Percentiles rank a stretch among this genome's conserved stretches.
These are phyloP conservation scores for Prunus kanzakura DNA, from an alignment of 306 rosid genomes.

Conservation along the genomic window DNA sequence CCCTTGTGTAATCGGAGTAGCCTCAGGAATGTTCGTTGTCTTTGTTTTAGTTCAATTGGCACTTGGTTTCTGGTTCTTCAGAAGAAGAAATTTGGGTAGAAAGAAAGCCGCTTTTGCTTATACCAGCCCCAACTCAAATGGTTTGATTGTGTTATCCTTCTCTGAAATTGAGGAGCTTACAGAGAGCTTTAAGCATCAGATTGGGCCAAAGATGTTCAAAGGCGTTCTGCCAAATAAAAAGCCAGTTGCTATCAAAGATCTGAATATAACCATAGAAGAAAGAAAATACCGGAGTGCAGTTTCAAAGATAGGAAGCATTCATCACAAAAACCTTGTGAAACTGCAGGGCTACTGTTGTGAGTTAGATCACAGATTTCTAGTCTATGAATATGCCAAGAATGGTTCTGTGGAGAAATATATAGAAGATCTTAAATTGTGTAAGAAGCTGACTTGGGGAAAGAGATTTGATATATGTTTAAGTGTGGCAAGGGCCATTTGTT, in stretches of 20 bases:
- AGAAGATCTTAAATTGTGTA: conserved; percentile 51
- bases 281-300: conserved; percentile 62
- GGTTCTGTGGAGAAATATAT: conserved; percentile 53
- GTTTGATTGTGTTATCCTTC: conserved; percentile 49
- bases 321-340: conserved; percentile 70
- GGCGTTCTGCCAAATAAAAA: conserved; percentile 49
- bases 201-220: conserved; percentile 61
- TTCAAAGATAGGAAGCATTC: conserved; percentile 56
- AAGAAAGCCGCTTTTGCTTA: conserved; percentile 34
- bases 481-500: conserved; percentile 64
- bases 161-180: conserved; percentile 64
- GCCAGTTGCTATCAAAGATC: conserved; percentile 47
- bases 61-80: conserved; percentile 45
- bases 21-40: conserved; percentile 49
- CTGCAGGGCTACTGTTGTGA: conserved; percentile 87
- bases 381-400: conserved; percentile 57
- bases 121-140: conserved; percentile 43
- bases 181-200: conserved; percentile 45
- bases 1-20: conserved; percentile 58
- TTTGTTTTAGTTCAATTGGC: conserved; percentile 54
- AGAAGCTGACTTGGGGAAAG: conserved; percentile 66
- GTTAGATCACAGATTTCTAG: conserved; percentile 44
- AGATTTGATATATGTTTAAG: conserved; percentile 63
- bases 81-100: conserved; percentile 34
- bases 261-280: conserved; percentile 52